phyloP scores from a whole-genome alignment of 768 basidiomycete species.

The Naematelia aurantialba region DNA sequence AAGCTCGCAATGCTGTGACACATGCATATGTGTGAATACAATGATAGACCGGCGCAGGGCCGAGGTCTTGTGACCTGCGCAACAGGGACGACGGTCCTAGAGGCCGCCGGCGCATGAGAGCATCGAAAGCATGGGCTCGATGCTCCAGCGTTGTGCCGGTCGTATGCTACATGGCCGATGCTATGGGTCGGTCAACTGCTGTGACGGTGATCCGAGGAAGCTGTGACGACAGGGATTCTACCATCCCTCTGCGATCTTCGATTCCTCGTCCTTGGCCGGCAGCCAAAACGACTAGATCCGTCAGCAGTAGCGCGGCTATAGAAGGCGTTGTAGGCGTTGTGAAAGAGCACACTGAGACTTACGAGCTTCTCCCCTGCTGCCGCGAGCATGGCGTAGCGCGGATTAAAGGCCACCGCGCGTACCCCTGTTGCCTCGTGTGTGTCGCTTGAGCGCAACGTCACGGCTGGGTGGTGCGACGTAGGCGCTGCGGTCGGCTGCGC shows the following conservation, averaged over 20 bases:
- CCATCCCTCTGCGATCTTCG: slow-evolving; percentile 2
- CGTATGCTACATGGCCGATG: too few relatives aligned
- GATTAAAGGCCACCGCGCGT: slow-evolving; percentile 85
- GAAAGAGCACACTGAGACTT: slow-evolving; percentile 43
- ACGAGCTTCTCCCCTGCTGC: slow-evolving; percentile 63
- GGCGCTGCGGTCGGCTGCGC: slow-evolving; percentile 57
- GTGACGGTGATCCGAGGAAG: too few relatives aligned
- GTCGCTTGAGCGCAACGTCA: not conserved
- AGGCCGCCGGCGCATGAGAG: too few relatives aligned
- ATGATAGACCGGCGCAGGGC: too few relatives aligned
- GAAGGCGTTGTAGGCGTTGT: slow-evolving; percentile 53
- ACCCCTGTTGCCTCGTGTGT: slow-evolving; percentile 56
- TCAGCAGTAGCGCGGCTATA: slow-evolving; percentile 10
- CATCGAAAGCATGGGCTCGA: too few relatives aligned
- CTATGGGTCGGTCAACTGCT: too few relatives aligned
- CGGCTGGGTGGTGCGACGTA: not conserved
- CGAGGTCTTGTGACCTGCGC: too few relatives aligned
- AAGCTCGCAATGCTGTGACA: too few relatives aligned
- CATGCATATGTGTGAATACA: too few relatives aligned
- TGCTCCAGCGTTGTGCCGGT: too few relatives aligned
- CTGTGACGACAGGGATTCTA: not conserved
- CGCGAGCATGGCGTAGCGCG: slow-evolving; percentile 76
- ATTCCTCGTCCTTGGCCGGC: slow-evolving; percentile 55
- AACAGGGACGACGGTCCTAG: too few relatives aligned
- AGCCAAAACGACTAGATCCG: slow-evolving; percentile 60